A percentile compares a stretch with the other conserved stretches of the same genome.
Evolutionary conservation across 306 rosid genomes (phyloP).

Genomic region (Rosa rugosa): DNA sequence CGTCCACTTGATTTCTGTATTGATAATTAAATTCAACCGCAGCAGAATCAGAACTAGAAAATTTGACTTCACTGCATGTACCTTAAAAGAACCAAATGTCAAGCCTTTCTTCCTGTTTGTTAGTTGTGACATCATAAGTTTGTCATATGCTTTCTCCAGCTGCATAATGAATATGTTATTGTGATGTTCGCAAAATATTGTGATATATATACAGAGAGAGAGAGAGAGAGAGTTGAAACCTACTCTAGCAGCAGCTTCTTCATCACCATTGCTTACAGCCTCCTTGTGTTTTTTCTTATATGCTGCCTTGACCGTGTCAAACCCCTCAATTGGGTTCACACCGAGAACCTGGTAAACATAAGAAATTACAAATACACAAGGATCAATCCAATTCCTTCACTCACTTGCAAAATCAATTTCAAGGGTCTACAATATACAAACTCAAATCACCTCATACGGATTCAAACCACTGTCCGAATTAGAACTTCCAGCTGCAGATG

Average conservation of each 20-base stretch:
- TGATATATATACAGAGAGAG: neutral
- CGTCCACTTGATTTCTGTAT: neutral
- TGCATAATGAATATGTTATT: conserved; percentile 21
- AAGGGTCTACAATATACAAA: neutral
- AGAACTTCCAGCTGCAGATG: conserved; percentile 93
- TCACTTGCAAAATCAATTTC: neutral
- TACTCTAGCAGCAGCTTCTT: conserved; percentile 76
- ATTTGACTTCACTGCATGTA: conserved; percentile 23
- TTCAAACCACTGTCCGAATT: conserved; percentile 63
- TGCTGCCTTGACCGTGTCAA: conserved; percentile 67
- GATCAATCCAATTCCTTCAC: conserved; percentile 1
- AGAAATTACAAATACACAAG: conserved; percentile 7
- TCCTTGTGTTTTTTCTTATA: conserved; percentile 68
- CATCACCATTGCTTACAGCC: conserved; percentile 77
- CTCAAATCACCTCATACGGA: conserved; percentile 71
- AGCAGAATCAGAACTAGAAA: neutral
- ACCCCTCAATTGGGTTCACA: conserved; percentile 78
- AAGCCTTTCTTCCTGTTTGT: conserved; percentile 89
- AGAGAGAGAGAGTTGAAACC: conserved; percentile 19
- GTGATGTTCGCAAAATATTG: neutral
- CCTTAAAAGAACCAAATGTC: conserved; percentile 87
- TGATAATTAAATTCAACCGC: neutral
- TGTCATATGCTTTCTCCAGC: conserved; percentile 95
- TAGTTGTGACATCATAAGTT: conserved; percentile 93
- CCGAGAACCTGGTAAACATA: conserved; percentile 64